These are phyloP conservation scores for Gyrodon lividus DNA, from an alignment of 768 basidiomycete species.

Conservation along the genomic window DNA sequence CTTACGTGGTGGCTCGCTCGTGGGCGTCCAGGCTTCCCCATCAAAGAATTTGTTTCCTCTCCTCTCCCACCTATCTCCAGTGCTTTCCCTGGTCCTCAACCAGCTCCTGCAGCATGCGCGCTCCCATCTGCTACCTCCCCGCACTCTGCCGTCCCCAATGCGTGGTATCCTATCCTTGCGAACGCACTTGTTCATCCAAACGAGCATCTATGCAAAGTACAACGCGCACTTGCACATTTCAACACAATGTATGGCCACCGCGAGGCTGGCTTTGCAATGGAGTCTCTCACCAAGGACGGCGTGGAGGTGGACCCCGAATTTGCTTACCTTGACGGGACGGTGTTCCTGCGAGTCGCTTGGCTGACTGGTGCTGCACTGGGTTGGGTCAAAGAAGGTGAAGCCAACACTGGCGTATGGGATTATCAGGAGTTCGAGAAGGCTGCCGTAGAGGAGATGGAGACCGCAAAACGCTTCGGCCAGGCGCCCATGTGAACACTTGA, in stretches of 20 bases:
- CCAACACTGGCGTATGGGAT: slow-evolving; percentile 22
- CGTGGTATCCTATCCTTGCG: slow-evolving; percentile 58
- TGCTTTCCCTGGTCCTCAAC: slow-evolving; percentile 16
- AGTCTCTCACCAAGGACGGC: slow-evolving; percentile 12
- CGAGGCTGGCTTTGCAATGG: slow-evolving; percentile 28
- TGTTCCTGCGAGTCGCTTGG: slow-evolving; percentile 58
- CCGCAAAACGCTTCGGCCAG: background rate
- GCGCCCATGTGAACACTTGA: background rate
- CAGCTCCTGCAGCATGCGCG: slow-evolving; percentile 24
- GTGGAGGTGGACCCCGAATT: slow-evolving; percentile 40
- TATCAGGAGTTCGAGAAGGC: slow-evolving; percentile 15
- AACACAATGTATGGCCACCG: slow-evolving; percentile 43
- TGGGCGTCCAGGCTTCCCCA: slow-evolving; percentile 46
- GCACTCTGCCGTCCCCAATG: slow-evolving; percentile 43
- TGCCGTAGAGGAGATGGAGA: slow-evolving; percentile 5
- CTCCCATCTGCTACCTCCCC: slow-evolving; percentile 34
- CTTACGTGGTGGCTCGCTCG: slow-evolving; percentile 51
- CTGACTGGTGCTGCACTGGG: slow-evolving; percentile 45
- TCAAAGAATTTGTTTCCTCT: slow-evolving; percentile 44
- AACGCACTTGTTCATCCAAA: slow-evolving; percentile 54
- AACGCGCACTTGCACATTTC: slow-evolving; percentile 49
- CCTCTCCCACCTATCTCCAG: slow-evolving; percentile 4
- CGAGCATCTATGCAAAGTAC: slow-evolving; percentile 50
- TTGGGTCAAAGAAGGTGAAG: slow-evolving; percentile 41
- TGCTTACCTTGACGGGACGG: slow-evolving; percentile 50